Evolutionary conservation across 2,329 filamentous ascomycete species (phyloP).

Genomic region (Fusarium algeriense): DNA sequence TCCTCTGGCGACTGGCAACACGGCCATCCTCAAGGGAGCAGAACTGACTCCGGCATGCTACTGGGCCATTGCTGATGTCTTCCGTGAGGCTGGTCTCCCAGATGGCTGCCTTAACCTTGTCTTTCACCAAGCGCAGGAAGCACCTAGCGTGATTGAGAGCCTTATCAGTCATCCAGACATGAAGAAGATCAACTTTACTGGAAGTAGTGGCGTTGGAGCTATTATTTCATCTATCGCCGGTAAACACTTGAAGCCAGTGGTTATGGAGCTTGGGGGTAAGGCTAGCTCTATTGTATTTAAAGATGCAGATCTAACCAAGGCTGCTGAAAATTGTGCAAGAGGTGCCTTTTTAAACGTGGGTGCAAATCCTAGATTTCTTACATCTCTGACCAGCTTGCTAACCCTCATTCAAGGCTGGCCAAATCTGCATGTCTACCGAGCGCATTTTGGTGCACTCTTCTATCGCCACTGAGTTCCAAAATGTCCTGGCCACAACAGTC

Average conservation of each 20-base stretch:
- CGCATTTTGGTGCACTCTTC: background rate
- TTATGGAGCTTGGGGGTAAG: background rate
- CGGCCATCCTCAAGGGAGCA: background rate
- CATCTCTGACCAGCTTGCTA: background rate
- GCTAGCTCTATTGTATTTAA: background rate
- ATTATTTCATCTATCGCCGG: background rate
- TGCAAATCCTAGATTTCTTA: background rate
- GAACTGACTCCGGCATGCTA: background rate
- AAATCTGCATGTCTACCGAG: conserved; percentile 2
- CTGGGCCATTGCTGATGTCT: background rate
- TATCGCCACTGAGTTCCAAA: background rate
- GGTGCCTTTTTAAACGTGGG: background rate
- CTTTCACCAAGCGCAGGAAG: background rate
- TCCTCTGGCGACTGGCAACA: background rate
- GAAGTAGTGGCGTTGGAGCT: background rate
- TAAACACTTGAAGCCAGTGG: background rate
- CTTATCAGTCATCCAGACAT: background rate
- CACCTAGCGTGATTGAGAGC: background rate
- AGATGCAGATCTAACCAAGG: background rate
- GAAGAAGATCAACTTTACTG: conserved; percentile 1
- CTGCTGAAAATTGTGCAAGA: background rate
- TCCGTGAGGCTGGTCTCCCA: background rate
- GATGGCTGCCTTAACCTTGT: background rate
- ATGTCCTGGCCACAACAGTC: background rate
- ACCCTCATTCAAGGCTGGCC: background rate